Evolutionary conservation across 495 filamentous ascomycete species (phyloP).

Genomic region (Pyrenula massariospora): DNA sequence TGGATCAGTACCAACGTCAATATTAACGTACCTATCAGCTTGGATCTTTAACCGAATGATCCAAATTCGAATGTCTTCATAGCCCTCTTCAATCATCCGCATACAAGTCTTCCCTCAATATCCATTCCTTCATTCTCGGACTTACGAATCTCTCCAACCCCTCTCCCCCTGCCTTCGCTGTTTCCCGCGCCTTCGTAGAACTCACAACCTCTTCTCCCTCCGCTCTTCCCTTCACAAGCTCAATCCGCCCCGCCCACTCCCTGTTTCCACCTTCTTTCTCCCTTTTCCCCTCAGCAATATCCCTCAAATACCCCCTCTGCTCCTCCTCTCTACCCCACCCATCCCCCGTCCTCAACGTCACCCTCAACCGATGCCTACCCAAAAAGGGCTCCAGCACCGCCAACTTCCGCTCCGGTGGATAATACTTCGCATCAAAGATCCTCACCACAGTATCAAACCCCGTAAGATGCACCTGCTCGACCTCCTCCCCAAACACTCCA

Average conservation of each 20-base stretch:
- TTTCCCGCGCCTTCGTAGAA: constrained; percentile 67
- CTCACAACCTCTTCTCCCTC: constrained; percentile 51
- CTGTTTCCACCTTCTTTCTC: constrained; percentile 44
- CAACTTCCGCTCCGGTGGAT: constrained; percentile 43
- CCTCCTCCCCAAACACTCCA: constrained; percentile 30
- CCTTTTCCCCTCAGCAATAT: constrained; percentile 34
- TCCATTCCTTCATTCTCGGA: constrained; percentile 47
- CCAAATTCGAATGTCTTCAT: no score
- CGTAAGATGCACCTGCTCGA: constrained; percentile 64
- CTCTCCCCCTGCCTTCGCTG: constrained; percentile 39
- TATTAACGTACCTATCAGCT: no score
- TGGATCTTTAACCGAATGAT: no score
- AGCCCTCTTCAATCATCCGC: constrained; percentile 1
- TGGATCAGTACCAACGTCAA: no score
- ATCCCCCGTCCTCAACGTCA: constrained; percentile 58
- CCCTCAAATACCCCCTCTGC: constrained; percentile 46
- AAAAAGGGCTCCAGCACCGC: constrained; percentile 58
- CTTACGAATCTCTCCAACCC: constrained; percentile 53
- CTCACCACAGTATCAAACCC: constrained; percentile 85
- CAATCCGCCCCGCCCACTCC: constrained; percentile 61
- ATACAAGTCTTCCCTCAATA: constrained; percentile 28
- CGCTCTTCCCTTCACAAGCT: constrained; percentile 51
- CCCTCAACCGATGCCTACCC: constrained; percentile 52
- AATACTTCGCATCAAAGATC: constrained; percentile 78
- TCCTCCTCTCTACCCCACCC: constrained; percentile 50